A percentile compares a stretch with the other conserved stretches of the same genome.
phyloP scores from a whole-genome alignment of 116 monocot genomes.

The Trichopus zeylanicus region DNA sequence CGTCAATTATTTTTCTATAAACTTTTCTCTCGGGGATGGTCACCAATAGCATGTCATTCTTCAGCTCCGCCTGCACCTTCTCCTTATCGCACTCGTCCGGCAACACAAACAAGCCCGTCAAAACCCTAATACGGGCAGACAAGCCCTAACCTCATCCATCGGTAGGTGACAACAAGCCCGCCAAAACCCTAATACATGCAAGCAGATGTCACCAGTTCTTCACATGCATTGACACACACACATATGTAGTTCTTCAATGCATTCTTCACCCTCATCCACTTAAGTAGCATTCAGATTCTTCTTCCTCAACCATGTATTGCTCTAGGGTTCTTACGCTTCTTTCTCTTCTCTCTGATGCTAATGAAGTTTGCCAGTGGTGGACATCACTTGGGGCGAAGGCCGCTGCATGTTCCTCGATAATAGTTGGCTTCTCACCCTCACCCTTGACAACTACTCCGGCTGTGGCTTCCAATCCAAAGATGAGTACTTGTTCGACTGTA shows the following conservation, averaged over 20 bases:
- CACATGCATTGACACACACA: no score
- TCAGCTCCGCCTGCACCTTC: slow-evolving; percentile 74
- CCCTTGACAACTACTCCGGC: slow-evolving; percentile 14
- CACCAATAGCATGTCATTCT: slow-evolving; percentile 68
- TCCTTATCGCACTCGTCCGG: slow-evolving; percentile 62
- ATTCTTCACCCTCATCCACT: no score
- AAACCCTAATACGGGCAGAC: no score
- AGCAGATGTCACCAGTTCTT: no score
- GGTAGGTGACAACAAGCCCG: no score
- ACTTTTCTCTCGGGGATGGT: slow-evolving; percentile 46
- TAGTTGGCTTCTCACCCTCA: slow-evolving; percentile 2
- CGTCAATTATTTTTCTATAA: slow-evolving; percentile 53
- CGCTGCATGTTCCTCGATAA: slow-evolving; percentile 2
- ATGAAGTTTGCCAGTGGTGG: neutral
- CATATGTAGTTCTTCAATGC: no score
- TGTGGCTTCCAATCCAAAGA: slow-evolving; percentile 9
- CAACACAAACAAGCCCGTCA: slow-evolving; percentile 42
- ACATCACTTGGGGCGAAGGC: slow-evolving; percentile 4
- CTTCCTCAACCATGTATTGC: no score
- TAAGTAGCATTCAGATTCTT: no score
- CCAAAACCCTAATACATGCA: no score
- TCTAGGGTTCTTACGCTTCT: no score
- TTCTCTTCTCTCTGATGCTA: neutral
- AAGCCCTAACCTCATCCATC: no score
- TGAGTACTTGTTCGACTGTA: slow-evolving; percentile 2